Base-by-base conservation (phyloP, 1,139 yeast genomes). In the Blastobotrys capitulatus region DNA sequence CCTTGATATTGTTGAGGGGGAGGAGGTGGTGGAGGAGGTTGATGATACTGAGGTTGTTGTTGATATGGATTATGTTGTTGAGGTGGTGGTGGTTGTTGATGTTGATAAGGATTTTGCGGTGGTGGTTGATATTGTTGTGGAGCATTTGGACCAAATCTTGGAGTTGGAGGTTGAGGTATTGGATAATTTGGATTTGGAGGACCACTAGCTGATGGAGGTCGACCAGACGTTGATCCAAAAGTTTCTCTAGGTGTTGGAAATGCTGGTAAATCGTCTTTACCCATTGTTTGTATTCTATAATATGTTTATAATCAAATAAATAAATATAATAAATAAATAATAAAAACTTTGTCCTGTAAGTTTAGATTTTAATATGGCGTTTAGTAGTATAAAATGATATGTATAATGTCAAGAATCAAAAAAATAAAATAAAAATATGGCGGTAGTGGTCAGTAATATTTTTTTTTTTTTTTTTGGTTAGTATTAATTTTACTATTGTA, bases 181-280 rank as follows among this genome's bases (percentile, higher is more conserved):
- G 16, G 38, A 31, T 22, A 26, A 15, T 40, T 32, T 42, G 34
- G 27, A 15, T 40, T 32, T n/a, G 20, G 25, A 4, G n/a, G 10
- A 29, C n/a, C 32, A 13, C 34, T 35, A 13, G 25, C 44, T 16
- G 44, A 50, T 2, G 40, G 43, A 18, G 52, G 52, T n/a, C 50
- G 53, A 22, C 48, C 46, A 12, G 49, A 39, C 15, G 32, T 46
- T 29, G 49, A 41, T 12, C 57, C 61, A 54, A 58, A 60, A 39
- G 62, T 56, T 46, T 60, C 63, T 22, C 50, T 51, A 9, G 63
- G 62, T 18, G 63, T 60, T 25, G 63, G 63, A 50, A 60, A 60
- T 9, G 54, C 49, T 18, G 64, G 64, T 39, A 60, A 52, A 39
- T 59, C 60, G 54, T 60, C 64, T 47, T 51, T 50, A 35, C 61